Evolutionary conservation across 257 asterid species (phyloP), one percentile per base, ranked within the genome.

Genomic region (Przewalskia tangutica): DNA sequence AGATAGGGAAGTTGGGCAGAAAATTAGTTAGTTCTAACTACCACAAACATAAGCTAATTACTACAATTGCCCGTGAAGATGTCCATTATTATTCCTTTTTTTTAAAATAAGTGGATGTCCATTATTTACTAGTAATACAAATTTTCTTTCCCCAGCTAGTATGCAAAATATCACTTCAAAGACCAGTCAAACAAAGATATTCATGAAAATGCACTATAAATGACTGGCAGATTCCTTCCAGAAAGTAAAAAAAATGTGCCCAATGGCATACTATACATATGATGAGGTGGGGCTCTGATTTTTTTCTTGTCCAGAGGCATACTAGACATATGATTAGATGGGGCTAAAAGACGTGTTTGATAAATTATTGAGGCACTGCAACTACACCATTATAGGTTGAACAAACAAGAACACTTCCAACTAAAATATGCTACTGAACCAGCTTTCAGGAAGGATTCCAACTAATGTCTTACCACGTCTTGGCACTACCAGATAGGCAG

Each of bases 1-100:
- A 77, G 17, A 51, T 16, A 79, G 6, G 63, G 58, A 76, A 76
- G 81, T 17, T 87, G 27, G 82, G 78, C 82, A 80, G 82, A 71
- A 27, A 59, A 64, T 20, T 50, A 62, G 68, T 80, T 16, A 32
- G 17, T 60, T 18, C 53, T 11, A 56, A 18, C 78, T 71, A 71
- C 58, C 53, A 16, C 84, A 81, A 66, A 81, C 63, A 67, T 75
- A 27, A 50, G 80, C 44, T 23, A 50, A 11, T 75, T 27, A 27
- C 32, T 27, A 27, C 32, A 27, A 27, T 27, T 48, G 20, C 27
- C 56, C 5, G 5, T 50, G 42, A 75, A 27, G 8, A 50, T 23
- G 46, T 50, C 20, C 62, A 13, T 38, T 38, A 66, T 65, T 65
- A 3, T 34, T 46, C 40, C 17, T n/a, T 5, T 70, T 70, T 51